A percentile compares a stretch with the other conserved stretches of the same genome.
These are phyloP conservation scores for Galium porrigens DNA, from an alignment of 305 asterid species.

Conservation along the genomic window DNA sequence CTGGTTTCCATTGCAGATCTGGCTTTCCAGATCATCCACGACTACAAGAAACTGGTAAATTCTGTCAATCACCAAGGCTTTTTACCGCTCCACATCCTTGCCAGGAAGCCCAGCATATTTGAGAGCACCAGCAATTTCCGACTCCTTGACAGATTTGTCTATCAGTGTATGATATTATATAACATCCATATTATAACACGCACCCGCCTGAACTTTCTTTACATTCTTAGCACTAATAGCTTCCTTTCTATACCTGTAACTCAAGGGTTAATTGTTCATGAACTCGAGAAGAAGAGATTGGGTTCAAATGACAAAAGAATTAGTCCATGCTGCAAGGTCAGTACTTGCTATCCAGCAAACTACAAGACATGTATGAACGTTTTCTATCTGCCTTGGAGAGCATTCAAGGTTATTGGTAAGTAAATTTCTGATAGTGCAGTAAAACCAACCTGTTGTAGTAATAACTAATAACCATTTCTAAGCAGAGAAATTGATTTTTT, in stretches of 20 bases:
- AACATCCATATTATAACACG: background rate
- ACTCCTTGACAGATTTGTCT: conserved; percentile 20
- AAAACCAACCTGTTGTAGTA: background rate
- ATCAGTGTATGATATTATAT: conserved; percentile 18
- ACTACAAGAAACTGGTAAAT: conserved; percentile 17
- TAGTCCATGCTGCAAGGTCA: background rate
- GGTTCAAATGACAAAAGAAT: background rate
- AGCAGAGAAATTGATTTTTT: background rate
- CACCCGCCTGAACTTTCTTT: background rate
- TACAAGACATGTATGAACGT: conserved; percentile 25
- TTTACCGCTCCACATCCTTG: conserved; percentile 27
- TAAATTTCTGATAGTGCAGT: background rate
- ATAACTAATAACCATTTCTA: background rate
- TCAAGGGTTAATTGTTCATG: conserved; percentile 19
- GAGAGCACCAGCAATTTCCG: conserved; percentile 25
- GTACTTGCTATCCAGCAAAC: conserved; percentile 21
- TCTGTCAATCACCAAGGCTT: conserved; percentile 26
- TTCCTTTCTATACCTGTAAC: background rate
- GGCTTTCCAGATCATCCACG: conserved; percentile 24
- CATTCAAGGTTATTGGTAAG: conserved; percentile 16
- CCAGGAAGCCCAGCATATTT: conserved; percentile 31
- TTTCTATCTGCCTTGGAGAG: conserved; percentile 18
- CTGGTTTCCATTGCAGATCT: conserved; percentile 20
- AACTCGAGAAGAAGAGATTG: conserved; percentile 10
- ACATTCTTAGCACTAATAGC: background rate